Conservation (phyloP, 495 filamentous ascomycete genomes). For the Tetracladium marchalianum region DNA sequence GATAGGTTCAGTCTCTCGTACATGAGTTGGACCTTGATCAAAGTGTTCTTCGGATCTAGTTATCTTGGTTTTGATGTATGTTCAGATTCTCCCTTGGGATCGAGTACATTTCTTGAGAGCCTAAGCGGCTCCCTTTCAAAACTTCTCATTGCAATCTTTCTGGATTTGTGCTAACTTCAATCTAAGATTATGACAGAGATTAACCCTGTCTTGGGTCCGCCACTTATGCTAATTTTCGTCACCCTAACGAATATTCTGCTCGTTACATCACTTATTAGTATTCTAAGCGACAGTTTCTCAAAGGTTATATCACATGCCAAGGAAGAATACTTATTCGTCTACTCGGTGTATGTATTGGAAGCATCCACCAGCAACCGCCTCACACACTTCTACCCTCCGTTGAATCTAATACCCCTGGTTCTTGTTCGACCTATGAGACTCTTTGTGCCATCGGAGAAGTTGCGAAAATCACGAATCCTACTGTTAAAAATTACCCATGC, state of each 20-base stretch:
- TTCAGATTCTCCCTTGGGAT: background rate
- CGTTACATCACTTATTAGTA: conserved; percentile 84
- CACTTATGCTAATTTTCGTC: conserved; percentile 73
- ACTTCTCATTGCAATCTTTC: conserved; percentile 38
- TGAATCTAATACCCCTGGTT: conserved; percentile 78
- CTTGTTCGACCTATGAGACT: conserved; percentile 77
- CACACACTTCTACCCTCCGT: conserved; percentile 63
- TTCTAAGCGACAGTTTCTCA: conserved; percentile 82
- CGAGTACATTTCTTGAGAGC: conserved; percentile 11
- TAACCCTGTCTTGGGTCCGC: conserved; percentile 48
- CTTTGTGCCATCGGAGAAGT: conserved; percentile 57
- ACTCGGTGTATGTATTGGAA: conserved; percentile 65
- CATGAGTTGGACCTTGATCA: conserved; percentile 82
- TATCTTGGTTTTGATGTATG: conserved; percentile 70
- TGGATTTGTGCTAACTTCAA: conserved; percentile 6
- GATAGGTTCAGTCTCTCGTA: conserved; percentile 60
- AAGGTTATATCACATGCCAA: conserved; percentile 62
- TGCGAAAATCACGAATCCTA: conserved; percentile 66
- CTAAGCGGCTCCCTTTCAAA: conserved; percentile 8
- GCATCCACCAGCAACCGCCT: conserved; percentile 68
- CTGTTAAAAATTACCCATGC: conserved; percentile 56
- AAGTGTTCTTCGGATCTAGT: conserved; percentile 70
- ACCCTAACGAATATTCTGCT: conserved; percentile 81
- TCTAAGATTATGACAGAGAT: conserved; percentile 33
- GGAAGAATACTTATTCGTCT: conserved; percentile 84